Evolutionary conservation across 306 rosid genomes (phyloP).

Genomic region (Begonia peltatifolia): DNA sequence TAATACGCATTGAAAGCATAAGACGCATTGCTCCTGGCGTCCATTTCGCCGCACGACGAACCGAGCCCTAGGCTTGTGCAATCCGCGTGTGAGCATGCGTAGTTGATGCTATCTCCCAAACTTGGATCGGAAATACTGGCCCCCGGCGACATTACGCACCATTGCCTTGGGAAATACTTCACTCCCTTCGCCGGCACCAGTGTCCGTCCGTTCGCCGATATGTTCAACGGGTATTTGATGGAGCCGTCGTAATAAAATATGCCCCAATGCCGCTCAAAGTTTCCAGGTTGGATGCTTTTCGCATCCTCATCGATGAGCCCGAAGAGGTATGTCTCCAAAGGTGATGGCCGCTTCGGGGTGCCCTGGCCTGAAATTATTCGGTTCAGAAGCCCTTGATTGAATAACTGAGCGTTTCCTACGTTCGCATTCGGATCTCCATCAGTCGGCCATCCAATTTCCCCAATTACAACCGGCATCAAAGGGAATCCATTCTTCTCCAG

Average conservation of each 20-base stretch:
- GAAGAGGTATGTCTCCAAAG: conserved; percentile 62
- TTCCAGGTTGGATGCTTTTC: conserved; percentile 71
- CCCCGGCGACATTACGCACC: conserved; percentile 70
- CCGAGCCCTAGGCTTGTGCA: conserved; percentile 72
- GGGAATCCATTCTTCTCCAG: conserved; percentile 71
- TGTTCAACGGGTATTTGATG: conserved; percentile 40
- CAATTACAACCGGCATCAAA: conserved; percentile 59
- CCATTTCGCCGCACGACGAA: conserved; percentile 52
- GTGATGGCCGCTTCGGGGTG: conserved; percentile 47
- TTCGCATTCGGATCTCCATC: conserved; percentile 68
- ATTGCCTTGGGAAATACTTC: conserved; percentile 38
- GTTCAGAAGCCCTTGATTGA: conserved; percentile 67
- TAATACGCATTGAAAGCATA: conserved; percentile 77
- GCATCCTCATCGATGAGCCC: conserved; percentile 69
- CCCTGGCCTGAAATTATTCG: conserved; percentile 41
- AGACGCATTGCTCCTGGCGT: conserved; percentile 49
- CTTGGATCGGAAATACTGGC: conserved; percentile 42
- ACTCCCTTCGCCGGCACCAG: conserved; percentile 70
- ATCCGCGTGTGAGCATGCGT: conserved; percentile 73
- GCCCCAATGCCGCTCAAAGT: conserved; percentile 93
- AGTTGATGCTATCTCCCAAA: conserved; percentile 26
- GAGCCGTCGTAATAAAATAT: conserved; percentile 67
- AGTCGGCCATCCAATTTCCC: conserved; percentile 96
- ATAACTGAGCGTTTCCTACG: conserved; percentile 36
- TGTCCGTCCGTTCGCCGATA: conserved; percentile 29